Conservation (phyloP, 2,329 filamentous ascomycete species). For the Ambrosiella xylebori region DNA sequence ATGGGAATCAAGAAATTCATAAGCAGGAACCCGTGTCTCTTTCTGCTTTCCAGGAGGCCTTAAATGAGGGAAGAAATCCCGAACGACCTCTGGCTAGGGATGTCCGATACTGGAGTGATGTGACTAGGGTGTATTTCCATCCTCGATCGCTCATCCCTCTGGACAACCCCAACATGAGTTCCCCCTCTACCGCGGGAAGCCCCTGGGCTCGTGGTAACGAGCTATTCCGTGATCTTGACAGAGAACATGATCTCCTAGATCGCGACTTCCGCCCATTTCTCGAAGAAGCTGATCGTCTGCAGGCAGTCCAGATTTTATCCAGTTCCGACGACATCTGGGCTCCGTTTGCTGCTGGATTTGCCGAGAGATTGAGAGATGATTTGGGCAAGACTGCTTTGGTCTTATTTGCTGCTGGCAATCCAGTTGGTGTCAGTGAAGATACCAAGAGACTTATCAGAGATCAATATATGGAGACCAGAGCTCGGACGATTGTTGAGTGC, state of each 20-base stretch:
- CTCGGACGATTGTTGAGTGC: conserved; percentile 52
- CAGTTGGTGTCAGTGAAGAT: conserved; percentile 1
- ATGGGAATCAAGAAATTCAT: conserved; percentile 7
- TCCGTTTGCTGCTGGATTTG: conserved; percentile 54
- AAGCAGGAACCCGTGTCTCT: conserved; percentile 41
- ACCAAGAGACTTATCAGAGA: conserved; percentile 18
- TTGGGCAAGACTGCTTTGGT: conserved; percentile 76
- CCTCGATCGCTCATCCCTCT: conserved; percentile 75
- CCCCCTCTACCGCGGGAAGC: conserved; percentile 52
- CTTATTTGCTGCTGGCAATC: conserved; percentile 68
- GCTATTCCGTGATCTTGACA: conserved; percentile 55
- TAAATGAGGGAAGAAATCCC: conserved; percentile 52
- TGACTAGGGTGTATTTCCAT: conserved; percentile 81
- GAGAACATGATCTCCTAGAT: conserved; percentile 73
- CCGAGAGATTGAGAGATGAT: conserved; percentile 71
- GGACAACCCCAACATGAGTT: conserved; percentile 52
- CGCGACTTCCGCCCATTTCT: conserved; percentile 76
- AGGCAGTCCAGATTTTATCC: conserved; percentile 65
- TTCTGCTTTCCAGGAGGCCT: conserved; percentile 60
- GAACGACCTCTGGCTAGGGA: conserved; percentile 47
- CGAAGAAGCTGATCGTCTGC: conserved; percentile 86
- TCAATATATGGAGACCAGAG: conserved; percentile 53
- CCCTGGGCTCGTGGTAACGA: conserved; percentile 60
- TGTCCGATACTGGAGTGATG: conserved; percentile 96
- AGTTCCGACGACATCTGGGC: conserved; percentile 66